These are phyloP conservation scores for Solanum commersonii DNA, from an alignment of 257 asterid genomes.

Conservation along the genomic window DNA sequence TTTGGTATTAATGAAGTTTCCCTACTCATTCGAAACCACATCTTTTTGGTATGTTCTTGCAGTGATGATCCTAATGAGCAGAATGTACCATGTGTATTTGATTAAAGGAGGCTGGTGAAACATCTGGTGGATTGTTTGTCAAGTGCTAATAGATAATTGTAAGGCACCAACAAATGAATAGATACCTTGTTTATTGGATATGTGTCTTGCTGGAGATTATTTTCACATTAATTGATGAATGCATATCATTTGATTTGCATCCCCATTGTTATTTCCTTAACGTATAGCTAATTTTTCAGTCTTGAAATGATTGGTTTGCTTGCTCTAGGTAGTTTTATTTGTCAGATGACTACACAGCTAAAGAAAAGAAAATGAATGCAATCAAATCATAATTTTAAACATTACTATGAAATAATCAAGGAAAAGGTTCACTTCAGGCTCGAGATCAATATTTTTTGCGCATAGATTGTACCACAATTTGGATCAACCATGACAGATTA, in stretches of 20 bases:
- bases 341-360: background rate
- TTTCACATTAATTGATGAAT: background rate
- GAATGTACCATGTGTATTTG: background rate
- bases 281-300: background rate
- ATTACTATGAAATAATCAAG: background rate
- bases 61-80: background rate
- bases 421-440: background rate
- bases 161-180: background rate
- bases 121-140: background rate
- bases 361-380: background rate
- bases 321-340: background rate
- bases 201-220: background rate
- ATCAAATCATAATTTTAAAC: background rate
- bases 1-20: background rate
- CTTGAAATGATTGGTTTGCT: background rate
- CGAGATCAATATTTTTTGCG: background rate
- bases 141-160: background rate
- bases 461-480: background rate
- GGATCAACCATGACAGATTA: background rate
- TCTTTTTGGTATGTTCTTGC: background rate
- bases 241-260: conserved; percentile 1
- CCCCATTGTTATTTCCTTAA: background rate
- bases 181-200: background rate
- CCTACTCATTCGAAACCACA: background rate
- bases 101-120: background rate